These are phyloP conservation scores for Plasmodium inui DNA, from an alignment of 169 alveolate species.

Conservation along the genomic window DNA sequence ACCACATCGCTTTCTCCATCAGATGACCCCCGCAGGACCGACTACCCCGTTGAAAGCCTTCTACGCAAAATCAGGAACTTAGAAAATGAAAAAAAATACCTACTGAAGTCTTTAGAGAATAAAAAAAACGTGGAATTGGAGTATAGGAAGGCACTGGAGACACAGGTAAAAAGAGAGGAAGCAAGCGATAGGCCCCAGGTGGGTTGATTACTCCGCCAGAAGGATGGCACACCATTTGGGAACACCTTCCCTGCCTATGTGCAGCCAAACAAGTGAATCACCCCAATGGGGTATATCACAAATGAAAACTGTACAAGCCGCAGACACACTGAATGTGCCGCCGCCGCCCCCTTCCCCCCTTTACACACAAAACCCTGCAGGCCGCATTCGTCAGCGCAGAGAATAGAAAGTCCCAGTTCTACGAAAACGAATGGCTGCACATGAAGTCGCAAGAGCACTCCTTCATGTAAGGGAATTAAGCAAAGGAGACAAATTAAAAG, in stretches of 20 bases:
- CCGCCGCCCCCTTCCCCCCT: not conserved
- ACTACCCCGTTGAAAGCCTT: slow-evolving; percentile 18
- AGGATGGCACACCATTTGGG: not conserved
- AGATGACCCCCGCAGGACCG: not conserved
- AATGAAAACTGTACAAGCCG: not conserved
- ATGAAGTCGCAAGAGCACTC: slow-evolving; percentile 66
- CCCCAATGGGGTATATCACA: not conserved
- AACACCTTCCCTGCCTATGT: not conserved
- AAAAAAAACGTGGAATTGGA: slow-evolving; percentile 60
- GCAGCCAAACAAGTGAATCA: not conserved
- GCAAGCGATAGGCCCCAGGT: not conserved
- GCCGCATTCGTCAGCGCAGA: slow-evolving; percentile 47
- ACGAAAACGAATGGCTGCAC: slow-evolving; percentile 67
- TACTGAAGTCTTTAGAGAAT: slow-evolving; percentile 37
- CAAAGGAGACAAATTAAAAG: not conserved
- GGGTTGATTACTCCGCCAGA: not conserved
- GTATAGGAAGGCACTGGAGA: slow-evolving; percentile 34
- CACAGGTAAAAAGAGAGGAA: slow-evolving; percentile 42
- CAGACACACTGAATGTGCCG: not conserved
- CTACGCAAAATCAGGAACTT: slow-evolving; percentile 54
- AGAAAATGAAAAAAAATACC: slow-evolving; percentile 59
- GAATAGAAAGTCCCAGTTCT: slow-evolving; percentile 47
- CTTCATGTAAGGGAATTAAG: slow-evolving; percentile 28
- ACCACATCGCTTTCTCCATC: not conserved
- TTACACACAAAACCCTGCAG: not conserved